These are phyloP conservation scores for Aristolochia californica DNA, from an alignment of 164 flowering plant species.

Conservation along the genomic window DNA sequence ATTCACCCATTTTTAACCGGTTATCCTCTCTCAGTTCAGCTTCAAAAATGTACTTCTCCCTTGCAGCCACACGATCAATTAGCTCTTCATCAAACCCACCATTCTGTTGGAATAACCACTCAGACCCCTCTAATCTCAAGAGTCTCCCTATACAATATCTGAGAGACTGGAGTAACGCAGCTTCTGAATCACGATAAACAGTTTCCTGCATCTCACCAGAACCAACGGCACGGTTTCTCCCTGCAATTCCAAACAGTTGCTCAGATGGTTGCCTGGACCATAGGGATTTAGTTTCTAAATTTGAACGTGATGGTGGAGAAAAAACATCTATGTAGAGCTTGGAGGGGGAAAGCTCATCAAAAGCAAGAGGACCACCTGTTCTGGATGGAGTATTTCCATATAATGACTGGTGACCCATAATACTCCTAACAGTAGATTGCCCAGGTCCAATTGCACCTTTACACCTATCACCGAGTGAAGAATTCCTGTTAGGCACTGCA, in stretches of 20 bases:
- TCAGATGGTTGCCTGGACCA: conserved; percentile 92
- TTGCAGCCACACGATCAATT: conserved; percentile 73
- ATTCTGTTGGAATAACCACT: conserved; percentile 77
- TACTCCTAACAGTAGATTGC: conserved; percentile 28
- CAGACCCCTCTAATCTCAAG: conserved; percentile 83
- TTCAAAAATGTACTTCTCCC: conserved; percentile 63
- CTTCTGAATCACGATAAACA: conserved; percentile 41
- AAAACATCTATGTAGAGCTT: conserved; percentile 42
- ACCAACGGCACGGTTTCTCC: conserved; percentile 21
- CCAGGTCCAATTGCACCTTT: conserved; percentile 43
- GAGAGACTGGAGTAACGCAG: conserved; percentile 65
- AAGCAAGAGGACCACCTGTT: conserved; percentile 34
- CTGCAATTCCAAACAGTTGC: conserved; percentile 71
- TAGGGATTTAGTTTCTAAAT: conserved; percentile 42
- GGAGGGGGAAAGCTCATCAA: conserved; percentile 54
- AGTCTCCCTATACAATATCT: conserved; percentile 62
- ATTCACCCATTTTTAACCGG: conserved; percentile 24
- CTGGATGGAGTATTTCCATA: conserved; percentile 30
- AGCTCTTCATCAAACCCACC: conserved; percentile 93
- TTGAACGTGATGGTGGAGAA: conserved; percentile 27
- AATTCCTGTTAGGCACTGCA: conserved; percentile 30
- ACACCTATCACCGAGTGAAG: conserved; percentile 26
- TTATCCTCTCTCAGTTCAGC: conserved; percentile 45
- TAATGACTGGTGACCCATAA: conserved; percentile 23
- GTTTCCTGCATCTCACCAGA: conserved; percentile 13